Conservation (phyloP, 2,329 filamentous ascomycete genomes). For the Ramularia collo-cygni region DNA sequence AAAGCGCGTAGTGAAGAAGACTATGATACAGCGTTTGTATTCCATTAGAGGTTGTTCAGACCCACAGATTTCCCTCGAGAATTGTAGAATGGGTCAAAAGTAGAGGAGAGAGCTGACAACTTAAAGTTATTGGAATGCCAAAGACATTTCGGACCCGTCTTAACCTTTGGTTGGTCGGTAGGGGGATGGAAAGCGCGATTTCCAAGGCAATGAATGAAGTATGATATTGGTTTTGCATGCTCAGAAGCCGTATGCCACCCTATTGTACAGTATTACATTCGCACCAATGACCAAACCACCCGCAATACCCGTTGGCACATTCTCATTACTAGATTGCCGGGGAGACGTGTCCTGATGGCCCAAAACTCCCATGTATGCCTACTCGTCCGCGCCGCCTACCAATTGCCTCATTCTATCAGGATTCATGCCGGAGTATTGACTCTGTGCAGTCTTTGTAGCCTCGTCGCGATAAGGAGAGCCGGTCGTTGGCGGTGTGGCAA, state of each 20-base stretch:
- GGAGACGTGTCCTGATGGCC: constrained; percentile 1
- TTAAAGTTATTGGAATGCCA: no score
- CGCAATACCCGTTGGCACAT: neutral
- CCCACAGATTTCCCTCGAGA: no score
- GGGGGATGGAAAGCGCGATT: no score
- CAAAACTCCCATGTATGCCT: constrained; percentile 3
- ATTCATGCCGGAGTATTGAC: constrained; percentile 29
- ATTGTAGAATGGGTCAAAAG: constrained; percentile 1
- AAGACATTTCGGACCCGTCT: no score
- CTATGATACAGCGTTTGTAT: no score
- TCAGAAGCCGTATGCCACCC: neutral
- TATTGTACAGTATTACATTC: constrained; percentile 20
- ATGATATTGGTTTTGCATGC: constrained; percentile 1
- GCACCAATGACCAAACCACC: neutral
- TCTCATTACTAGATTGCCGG: neutral
- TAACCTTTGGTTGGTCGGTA: no score
- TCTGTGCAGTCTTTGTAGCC: constrained; percentile 21
- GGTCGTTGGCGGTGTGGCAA: constrained; percentile 39
- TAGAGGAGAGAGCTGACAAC: no score
- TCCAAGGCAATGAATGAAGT: no score
- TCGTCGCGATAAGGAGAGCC: constrained; percentile 31
- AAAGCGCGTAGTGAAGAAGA: no score
- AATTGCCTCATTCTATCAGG: constrained; percentile 31
- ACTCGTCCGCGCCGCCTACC: constrained; percentile 23
- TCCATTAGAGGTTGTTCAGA: no score